Evolutionary conservation across 2,329 filamentous ascomycete species (phyloP), one percentile per base, ranked within the genome.

Genomic region (Venturia carpophila): DNA sequence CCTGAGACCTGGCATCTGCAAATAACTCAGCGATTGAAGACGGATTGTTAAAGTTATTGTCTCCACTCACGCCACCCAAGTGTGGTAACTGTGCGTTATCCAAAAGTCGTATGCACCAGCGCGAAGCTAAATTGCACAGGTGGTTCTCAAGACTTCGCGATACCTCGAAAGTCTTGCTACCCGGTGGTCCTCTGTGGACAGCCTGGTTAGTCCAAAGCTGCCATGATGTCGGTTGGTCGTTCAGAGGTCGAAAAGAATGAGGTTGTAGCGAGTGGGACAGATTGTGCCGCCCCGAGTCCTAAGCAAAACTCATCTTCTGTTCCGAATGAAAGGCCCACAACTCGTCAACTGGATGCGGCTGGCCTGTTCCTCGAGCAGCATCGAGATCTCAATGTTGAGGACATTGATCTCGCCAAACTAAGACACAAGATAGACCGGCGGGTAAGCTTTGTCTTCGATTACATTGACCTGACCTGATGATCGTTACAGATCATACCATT

Each of bases 401-500:
- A 64, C 45, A 60, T 64, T 45, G 62, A 64, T 42, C 11, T 64
- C 30, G n/a, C 6, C 43, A 64, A 56, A n/a, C 9, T 64, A n/a
- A 52, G 62, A 56, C 62, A 64, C n/a, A 64, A 64, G 34, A 64
- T 64, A 10, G 62, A 64, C 24, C 43, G 11, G 5, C 1, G 4
- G 15, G 56, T 60, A 60, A 37, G 30, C 1, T 5, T 39, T 19
- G 1, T 37, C 30, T 6, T 60, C 9, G 24, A 7, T 11, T 11
- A 52, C 47, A 52, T 52, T n/a, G 7, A 52, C 24, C 7, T 11
- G 10, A 27, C n/a, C 47, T 52, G 9, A 52, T 15, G 11, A 24
- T 52, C 10, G 5, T 11, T 27, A 11, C 17, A 60, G 34, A 19
- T 63, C 21, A 73, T 78, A 69, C 76, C 76, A 6, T 66, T 77